Evolutionary conservation across 768 basidiomycete species (phyloP).

Genomic region (Tylopilus vinaceipallidus): DNA sequence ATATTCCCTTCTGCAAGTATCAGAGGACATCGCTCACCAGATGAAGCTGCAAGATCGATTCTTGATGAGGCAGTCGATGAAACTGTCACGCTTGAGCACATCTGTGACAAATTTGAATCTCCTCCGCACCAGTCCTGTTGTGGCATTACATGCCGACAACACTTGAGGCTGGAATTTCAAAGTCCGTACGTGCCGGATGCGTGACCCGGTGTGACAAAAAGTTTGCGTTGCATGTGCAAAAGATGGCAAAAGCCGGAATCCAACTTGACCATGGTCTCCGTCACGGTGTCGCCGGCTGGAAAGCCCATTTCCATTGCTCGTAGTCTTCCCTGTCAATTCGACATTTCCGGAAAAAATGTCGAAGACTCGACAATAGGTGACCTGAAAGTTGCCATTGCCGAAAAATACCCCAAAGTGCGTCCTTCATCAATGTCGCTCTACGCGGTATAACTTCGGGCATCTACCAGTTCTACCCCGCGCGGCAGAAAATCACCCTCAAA

Average conservation of each 20-base stretch:
- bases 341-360: slow-evolving; percentile 42
- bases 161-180: no score
- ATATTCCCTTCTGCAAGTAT: no score
- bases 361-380: slow-evolving; percentile 60
- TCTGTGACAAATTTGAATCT: no score
- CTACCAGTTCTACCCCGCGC: slow-evolving; percentile 60
- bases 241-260: no score
- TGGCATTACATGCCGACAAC: no score
- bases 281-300: slow-evolving; percentile 53
- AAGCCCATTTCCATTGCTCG: slow-evolving; percentile 47
- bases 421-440: not conserved
- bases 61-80: no score
- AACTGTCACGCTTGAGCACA: no score
- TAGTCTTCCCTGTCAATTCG: slow-evolving; percentile 49
- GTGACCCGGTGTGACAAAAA: no score
- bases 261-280: slow-evolving; percentile 41
- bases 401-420: slow-evolving; percentile 50
- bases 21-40: no score
- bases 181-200: not conserved
- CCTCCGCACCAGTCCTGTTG: no score
- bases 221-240: no score
- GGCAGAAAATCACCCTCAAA: slow-evolving; percentile 72
- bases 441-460: not conserved
- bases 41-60: no score
- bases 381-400: slow-evolving; percentile 63